Evolutionary conservation across 495 filamentous ascomycete genomes (phyloP), one percentile per base, ranked within the genome.

Genomic region (Extremus antarcticus): DNA sequence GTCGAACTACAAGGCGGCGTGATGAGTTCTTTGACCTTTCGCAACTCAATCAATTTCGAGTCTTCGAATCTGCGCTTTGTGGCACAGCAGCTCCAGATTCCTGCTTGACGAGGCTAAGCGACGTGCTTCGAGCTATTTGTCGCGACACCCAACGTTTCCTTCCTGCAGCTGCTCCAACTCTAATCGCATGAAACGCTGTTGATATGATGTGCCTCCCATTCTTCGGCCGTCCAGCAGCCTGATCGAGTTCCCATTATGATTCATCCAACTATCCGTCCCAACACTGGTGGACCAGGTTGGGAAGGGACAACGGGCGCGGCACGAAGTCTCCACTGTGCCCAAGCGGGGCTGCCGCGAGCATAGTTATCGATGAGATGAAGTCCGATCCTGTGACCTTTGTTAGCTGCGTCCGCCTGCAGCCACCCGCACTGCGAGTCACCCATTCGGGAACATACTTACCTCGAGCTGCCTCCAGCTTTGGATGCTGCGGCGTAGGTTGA

Each of bases 301-400:
- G 29, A 35, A 13, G 13, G 29, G 7, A 35, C 29, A 35, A 35
- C 13, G 13, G 29, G 29, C 23, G 32, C 51, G 19, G 46, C 15
- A 7, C 22, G 48, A 17, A 20, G 7, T 24, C 47, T 25, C 57
- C 57, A 59, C 9, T 24, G 25, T 16, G 52, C 35, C 57, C 57
- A 59, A 17, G 57, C 57, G 21, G 67, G 65, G 39, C 55, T 60
- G 2, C 61, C 66, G 56, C 65, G 50, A 2, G 68, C 66, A 56
- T 69, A 69, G 25, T 67, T 58, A 55, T 68, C 63, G 21, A 65
- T 63, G 49, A 70, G 66, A 51, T 59, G 63, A 25, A 70, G 58
- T 7, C 68, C 65, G 17, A 68, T 43, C 41, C 66, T 69, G 47
- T 41, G 3, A 1, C 9, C n/a, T 29, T 63, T 68, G 43, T 41